Evolutionary conservation across 768 basidiomycete species (phyloP).

Genomic region (Boletellus emodensis): DNA sequence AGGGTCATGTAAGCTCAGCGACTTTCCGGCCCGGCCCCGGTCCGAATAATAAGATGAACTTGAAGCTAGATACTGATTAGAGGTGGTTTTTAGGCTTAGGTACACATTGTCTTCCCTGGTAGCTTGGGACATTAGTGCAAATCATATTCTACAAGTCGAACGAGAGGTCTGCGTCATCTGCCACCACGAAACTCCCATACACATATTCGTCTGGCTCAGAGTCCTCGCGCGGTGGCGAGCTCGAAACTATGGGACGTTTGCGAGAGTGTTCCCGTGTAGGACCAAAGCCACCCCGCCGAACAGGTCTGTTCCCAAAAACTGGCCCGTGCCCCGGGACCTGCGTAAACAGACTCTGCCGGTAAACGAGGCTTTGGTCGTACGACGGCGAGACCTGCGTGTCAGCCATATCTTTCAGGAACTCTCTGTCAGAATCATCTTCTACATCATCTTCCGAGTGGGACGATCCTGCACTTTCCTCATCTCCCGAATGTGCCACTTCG

Average conservation of each 20-base stretch:
- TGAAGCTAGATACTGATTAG: neutral
- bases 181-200: constrained; percentile 77
- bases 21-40: constrained; percentile 7
- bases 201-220: constrained; percentile 61
- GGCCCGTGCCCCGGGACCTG: constrained; percentile 54
- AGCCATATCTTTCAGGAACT: constrained; percentile 60
- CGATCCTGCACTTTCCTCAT: constrained; percentile 64
- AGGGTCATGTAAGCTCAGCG: constrained; percentile 5
- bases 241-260: constrained; percentile 40
- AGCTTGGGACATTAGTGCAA: neutral
- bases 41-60: neutral
- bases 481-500: constrained; percentile 77
- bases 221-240: constrained; percentile 56
- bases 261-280: constrained; percentile 31
- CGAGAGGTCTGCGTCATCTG: constrained; percentile 68
- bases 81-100: neutral
- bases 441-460: constrained; percentile 49
- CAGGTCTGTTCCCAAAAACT: constrained; percentile 49
- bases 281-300: constrained; percentile 40
- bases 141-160: constrained; percentile 28
- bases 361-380: constrained; percentile 69
- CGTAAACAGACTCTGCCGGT: constrained; percentile 69
- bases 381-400: constrained; percentile 66
- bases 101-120: neutral
- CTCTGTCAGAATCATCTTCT: constrained; percentile 64